These are phyloP conservation scores for Colletotrichum destructivum DNA, from an alignment of 2,329 filamentous ascomycete genomes.

Conservation along the genomic window DNA sequence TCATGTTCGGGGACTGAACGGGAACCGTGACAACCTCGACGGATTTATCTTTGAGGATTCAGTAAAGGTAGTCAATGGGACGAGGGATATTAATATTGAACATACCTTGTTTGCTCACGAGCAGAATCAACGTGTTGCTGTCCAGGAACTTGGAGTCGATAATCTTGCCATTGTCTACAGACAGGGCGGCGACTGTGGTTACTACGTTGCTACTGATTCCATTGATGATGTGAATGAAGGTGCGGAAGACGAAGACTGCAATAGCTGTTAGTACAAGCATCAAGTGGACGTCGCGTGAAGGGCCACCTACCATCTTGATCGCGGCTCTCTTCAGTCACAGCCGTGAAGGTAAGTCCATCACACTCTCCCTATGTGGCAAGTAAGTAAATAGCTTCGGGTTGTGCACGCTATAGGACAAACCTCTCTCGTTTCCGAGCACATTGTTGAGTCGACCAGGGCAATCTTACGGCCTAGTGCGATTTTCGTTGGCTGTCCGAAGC, in stretches of 20 bases:
- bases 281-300: background rate
- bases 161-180: slow-evolving; percentile 60
- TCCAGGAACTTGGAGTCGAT: slow-evolving; percentile 79
- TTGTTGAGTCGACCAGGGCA: slow-evolving; percentile 70
- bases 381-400: slow-evolving; percentile 2
- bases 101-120: slow-evolving; percentile 63
- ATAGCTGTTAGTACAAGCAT: slow-evolving; percentile 47
- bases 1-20: slow-evolving; percentile 53
- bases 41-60: slow-evolving; percentile 45
- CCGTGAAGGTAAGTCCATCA: slow-evolving; percentile 57
- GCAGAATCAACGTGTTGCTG: slow-evolving; percentile 71
- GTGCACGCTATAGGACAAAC: slow-evolving; percentile 49
- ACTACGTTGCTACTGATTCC: slow-evolving; percentile 68
- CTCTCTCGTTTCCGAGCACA: slow-evolving; percentile 58
- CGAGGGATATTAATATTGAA: slow-evolving; percentile 1
- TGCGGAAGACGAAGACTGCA: slow-evolving; percentile 70
- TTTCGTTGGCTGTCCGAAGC: slow-evolving; percentile 71
- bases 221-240: slow-evolving; percentile 67
- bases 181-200: slow-evolving; percentile 58
- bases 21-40: slow-evolving; percentile 54
- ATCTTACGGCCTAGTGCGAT: slow-evolving; percentile 61
- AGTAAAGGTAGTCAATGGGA: slow-evolving; percentile 1
- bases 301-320: slow-evolving; percentile 55
- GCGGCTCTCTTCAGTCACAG: slow-evolving; percentile 56
- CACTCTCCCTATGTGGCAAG: slow-evolving; percentile 50